These are phyloP conservation scores for Talaromyces sp. DNA, from an alignment of 2,329 filamentous ascomycete species.

Conservation along the genomic window DNA sequence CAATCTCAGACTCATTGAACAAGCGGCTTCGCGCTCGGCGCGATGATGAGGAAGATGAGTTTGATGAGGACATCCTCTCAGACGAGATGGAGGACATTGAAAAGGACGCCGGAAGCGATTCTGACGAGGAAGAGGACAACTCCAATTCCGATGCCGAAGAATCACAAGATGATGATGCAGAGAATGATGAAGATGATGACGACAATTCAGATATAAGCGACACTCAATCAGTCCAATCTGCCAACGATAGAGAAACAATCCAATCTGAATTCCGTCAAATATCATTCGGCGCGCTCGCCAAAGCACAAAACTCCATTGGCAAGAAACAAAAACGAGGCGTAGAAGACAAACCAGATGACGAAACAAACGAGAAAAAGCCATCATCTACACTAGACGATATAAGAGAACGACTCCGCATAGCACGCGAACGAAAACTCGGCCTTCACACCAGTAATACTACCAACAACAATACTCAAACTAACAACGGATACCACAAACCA, in stretches of 20 bases:
- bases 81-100: slow-evolving; percentile 10
- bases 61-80: slow-evolving; percentile 29
- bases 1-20: slow-evolving; percentile 38
- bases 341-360: not conserved
- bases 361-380: slow-evolving; percentile 4
- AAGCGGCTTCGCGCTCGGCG: slow-evolving; percentile 41
- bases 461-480: not conserved
- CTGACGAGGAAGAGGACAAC: slow-evolving; percentile 21
- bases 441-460: slow-evolving; percentile 1
- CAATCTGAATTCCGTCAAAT: slow-evolving; percentile 55
- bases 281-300: slow-evolving; percentile 86
- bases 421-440: slow-evolving; percentile 38
- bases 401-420: slow-evolving; percentile 39
- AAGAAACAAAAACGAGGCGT: slow-evolving; percentile 25
- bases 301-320: slow-evolving; percentile 64
- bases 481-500: slow-evolving; percentile 29
- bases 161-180: slow-evolving; percentile 35
- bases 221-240: slow-evolving; percentile 18
- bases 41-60: slow-evolving; percentile 43
- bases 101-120: slow-evolving; percentile 6
- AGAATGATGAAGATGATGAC: slow-evolving; percentile 42
- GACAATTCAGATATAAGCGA: slow-evolving; percentile 21
- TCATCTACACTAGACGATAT: slow-evolving; percentile 38
- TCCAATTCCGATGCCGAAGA: slow-evolving; percentile 17
- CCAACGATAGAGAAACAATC: slow-evolving; percentile 34